Percentiles rank a stretch among this genome's conserved stretches.
Conservation (phyloP, 176 grass and related monocot species). For the Lolium perenne region DNA sequence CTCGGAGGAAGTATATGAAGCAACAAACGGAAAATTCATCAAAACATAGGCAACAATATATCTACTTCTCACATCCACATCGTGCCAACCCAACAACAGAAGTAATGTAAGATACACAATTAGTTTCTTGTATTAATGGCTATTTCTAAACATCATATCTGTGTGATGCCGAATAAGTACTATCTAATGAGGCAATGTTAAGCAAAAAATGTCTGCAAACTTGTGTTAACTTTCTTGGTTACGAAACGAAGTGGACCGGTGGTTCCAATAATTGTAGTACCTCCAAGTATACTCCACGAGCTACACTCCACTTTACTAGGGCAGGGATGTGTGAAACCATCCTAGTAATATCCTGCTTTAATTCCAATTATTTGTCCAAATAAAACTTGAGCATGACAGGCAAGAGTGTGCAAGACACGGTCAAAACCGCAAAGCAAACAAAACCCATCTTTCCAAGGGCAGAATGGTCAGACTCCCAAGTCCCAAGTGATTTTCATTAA, state of each 20-base stretch:
- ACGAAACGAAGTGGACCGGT: not conserved
- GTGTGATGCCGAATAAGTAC: too few species aligned
- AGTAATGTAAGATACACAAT: too few species aligned
- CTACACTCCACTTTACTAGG: not conserved
- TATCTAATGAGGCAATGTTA: too few species aligned
- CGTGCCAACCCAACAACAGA: too few species aligned
- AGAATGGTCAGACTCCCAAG: slow-evolving; percentile 30
- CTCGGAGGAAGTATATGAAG: too few species aligned
- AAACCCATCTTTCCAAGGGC: slow-evolving; percentile 52
- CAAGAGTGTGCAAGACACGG: not conserved
- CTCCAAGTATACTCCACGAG: not conserved
- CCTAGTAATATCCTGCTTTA: not conserved
- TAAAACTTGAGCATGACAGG: not conserved
- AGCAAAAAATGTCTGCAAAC: too few species aligned
- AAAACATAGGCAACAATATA: not conserved
- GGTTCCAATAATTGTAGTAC: not conserved
- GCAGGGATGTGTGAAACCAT: not conserved
- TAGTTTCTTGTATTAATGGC: too few species aligned
- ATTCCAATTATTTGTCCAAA: not conserved
- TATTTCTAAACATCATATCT: too few species aligned
- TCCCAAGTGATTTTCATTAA: not conserved
- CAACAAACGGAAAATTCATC: not conserved
- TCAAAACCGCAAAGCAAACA: slow-evolving; percentile 39
- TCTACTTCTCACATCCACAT: not conserved
- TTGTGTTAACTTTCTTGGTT: too few species aligned